Conservation (phyloP, 495 filamentous ascomycete genomes). For the Xylaria palmicola region DNA sequence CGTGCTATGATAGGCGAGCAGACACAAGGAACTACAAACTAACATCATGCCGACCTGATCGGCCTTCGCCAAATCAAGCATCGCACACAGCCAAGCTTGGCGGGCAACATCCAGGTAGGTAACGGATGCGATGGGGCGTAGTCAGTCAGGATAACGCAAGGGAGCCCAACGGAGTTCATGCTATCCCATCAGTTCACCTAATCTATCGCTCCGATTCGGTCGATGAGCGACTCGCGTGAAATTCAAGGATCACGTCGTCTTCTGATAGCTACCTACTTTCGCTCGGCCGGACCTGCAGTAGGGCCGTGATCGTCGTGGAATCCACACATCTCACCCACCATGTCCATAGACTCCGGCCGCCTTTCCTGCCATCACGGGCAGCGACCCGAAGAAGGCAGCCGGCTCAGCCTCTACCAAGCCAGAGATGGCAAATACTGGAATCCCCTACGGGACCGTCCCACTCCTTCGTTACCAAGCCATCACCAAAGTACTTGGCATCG, state of each 20-base stretch:
- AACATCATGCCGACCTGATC: too few species aligned
- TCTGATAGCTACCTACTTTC: not conserved
- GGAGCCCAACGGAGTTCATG: not conserved
- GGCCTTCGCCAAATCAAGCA: too few species aligned
- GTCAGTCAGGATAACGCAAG: not conserved
- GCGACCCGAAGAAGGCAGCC: slow-evolving; percentile 9
- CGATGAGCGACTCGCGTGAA: not conserved
- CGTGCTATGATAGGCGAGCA: slow-evolving; percentile 2
- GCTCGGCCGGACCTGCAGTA: slow-evolving; percentile 9
- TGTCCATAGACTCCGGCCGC: not conserved
- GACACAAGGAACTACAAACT: too few species aligned
- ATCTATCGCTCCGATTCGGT: not conserved
- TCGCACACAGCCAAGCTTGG: not conserved
- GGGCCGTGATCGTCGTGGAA: slow-evolving; percentile 1
- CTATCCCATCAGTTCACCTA: not conserved
- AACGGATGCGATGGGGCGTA: not conserved
- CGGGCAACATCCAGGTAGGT: not conserved
- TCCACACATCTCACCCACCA: slow-evolving; percentile 7
- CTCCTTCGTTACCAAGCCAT: slow-evolving; percentile 3
- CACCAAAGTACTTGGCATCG: not conserved
- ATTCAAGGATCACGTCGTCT: slow-evolving; percentile 1
- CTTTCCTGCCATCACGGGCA: not conserved
- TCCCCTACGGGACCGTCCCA: not conserved
- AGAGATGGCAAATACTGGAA: not conserved
- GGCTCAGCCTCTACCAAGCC: slow-evolving; percentile 1